Evolutionary conservation across 192 early-diverging fungal species (phyloP), one percentile per base, ranked within the genome.

Genomic region (Entomortierella lignicola): DNA sequence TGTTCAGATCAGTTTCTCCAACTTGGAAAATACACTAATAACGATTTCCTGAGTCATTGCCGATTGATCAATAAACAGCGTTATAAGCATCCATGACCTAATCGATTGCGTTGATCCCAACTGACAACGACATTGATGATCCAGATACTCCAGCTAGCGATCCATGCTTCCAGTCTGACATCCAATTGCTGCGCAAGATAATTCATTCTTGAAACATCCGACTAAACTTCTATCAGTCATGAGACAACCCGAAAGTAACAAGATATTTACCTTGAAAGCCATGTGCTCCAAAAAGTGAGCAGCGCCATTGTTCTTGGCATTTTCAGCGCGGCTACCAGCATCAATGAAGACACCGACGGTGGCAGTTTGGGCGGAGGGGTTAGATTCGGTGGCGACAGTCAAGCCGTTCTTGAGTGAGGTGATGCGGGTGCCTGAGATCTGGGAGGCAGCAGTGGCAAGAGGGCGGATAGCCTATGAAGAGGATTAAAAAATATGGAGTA

Each of bases 251-350:
- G 15, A 21, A 50, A 50, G 4, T 4, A 50, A 54, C 23, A 18
- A 30, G 8, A 21, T 13, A 13, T 44, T 77, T 82, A 94, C 93
- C 89, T 99, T 99, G 90, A 98, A 99, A 17, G 97, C 93, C 97
- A 99, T 98, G 84, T 99, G 97, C 83, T 99, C 97, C 59, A 99
- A 84, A 71, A 99, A 99, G 85, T 99, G 97, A 25, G 97, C 97
- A 34, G 95, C 90, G 31, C 97, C 97, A 69, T 99, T 99, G 88
- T 94, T 95, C 60, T 85, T 84, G 67, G 82, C 81, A 62, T 85
- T 94, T 77, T 96, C 94, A 81, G 91, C 92, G 71, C 94, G 90
- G 72, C 90, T 92, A 48, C 94, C 94, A 59, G 94, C 92, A 87
- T 95, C 92, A 62, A 96, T 95, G 90, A 94, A 96, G 26, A 96